A percentile compares a stretch with the other conserved stretches of the same genome.
These are phyloP conservation scores for Leishmania tropica DNA, from an alignment of 208 protist species.

Conservation along the genomic window DNA sequence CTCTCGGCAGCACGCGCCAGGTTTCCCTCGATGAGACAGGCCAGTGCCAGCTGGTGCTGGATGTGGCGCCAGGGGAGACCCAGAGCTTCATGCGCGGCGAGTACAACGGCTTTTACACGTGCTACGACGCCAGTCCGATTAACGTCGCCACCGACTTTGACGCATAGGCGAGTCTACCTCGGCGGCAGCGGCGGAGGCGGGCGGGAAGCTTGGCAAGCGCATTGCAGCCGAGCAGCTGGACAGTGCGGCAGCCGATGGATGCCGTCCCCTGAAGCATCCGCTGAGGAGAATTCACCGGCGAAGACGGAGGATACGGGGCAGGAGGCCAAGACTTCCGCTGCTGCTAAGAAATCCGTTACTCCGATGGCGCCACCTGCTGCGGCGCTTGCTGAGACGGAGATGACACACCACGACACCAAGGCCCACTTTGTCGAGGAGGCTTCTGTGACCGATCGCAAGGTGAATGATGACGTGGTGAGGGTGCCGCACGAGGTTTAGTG, in stretches of 20 bases:
- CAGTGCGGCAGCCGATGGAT: constrained; percentile 2
- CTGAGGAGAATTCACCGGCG: background rate
- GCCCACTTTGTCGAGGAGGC: constrained; percentile 13
- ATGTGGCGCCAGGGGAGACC: constrained; percentile 58
- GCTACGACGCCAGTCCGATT: constrained; percentile 49
- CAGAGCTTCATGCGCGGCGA: constrained; percentile 76
- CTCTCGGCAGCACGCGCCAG: constrained; percentile 47
- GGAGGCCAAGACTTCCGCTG: background rate
- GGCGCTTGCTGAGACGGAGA: background rate
- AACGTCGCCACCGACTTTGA: background rate
- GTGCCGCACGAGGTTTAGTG: constrained; percentile 4
- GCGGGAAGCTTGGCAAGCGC: background rate
- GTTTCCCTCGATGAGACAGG: constrained; percentile 44
- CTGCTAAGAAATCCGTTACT: background rate
- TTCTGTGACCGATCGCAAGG: constrained; percentile 7
- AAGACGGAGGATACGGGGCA: background rate
- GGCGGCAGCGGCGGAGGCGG: background rate
- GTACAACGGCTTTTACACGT: constrained; percentile 65
- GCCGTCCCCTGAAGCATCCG: background rate
- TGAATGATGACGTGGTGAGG: constrained; percentile 6
- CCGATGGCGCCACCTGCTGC: background rate
- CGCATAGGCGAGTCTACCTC: background rate
- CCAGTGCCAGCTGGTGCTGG: constrained; percentile 43
- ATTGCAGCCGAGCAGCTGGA: constrained; percentile 7
- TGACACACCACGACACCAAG: background rate